Evolutionary conservation across 805 yeast species (phyloP), one percentile per base, ranked within the genome.

Genomic region (Dipodascopsis uninucleata): DNA sequence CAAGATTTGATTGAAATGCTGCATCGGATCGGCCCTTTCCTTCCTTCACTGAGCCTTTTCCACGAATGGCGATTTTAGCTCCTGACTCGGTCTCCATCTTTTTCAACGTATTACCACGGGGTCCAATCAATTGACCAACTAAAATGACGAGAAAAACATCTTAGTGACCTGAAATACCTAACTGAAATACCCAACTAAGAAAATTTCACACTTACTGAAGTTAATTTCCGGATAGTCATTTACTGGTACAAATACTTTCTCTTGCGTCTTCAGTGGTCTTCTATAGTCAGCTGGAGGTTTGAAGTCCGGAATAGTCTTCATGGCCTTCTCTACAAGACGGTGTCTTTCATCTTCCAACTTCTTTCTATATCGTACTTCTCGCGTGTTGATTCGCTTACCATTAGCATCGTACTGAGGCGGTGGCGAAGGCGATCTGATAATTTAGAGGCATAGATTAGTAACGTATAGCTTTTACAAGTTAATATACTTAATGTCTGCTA

Each of bases 21-120:
- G 72, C 61, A 29, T 71, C 72, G 9, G 71, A 59, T 1, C 76
- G 67, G 45, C 76, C 75, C 62, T 80, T 83, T 25, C 97, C 97
- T 60, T 86, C 95, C 60, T 90, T 90, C 16, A 88, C 95, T 1
- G 97, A 89, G 0, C 99, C 99, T 56, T 84, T 81, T 22, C 99
- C 99, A 56, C 99, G 73, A 39, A 93, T 85, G 2, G 89, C 94
- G 47, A 93, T 82, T 54, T 75, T 78, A 14, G 97, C 96, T 1
- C 96, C 96, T 31, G 95, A 82, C 39, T 82, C 80, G 23, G 77
- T 80, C 61, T 90, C 95, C 64, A 94, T 67, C 56, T 78, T 77
- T 49, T 85, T 77, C 57, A 90, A 67, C 0, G 96, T 90, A 57
- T 84, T 82, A 20, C 97, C 99, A 70, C 99, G 80, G 25, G 99